Conservation (phyloP, 2,329 filamentous ascomycete genomes). For the Fusarium foetens region DNA sequence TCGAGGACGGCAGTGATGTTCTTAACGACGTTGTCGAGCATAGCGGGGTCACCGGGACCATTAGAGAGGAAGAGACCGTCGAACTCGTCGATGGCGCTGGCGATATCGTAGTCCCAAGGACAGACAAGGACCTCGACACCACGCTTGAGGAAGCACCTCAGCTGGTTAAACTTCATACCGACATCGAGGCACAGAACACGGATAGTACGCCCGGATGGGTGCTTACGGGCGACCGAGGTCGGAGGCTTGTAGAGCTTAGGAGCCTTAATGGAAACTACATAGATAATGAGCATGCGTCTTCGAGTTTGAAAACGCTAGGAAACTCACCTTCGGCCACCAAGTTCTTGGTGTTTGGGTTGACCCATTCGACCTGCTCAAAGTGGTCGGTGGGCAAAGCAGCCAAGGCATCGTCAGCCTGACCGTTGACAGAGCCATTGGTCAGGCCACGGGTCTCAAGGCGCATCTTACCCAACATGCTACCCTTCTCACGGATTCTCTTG, state of each 20-base stretch:
- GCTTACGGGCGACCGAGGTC: constrained; percentile 76
- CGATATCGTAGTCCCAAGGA: constrained; percentile 96
- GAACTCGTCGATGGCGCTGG: constrained; percentile 82
- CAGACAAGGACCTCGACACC: constrained; percentile 95
- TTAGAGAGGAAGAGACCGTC: constrained; percentile 98
- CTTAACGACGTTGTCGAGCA: constrained; percentile 81
- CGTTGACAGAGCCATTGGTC: constrained; percentile 56
- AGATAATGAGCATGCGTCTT: constrained; percentile 53
- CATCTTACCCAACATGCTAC: constrained; percentile 95
- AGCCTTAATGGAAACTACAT: constrained; percentile 84
- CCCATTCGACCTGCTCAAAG: constrained; percentile 88
- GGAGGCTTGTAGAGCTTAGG: constrained; percentile 88
- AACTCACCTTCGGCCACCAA: constrained; percentile 91
- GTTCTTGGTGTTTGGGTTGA: constrained; percentile 91
- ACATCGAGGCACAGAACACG: constrained; percentile 95
- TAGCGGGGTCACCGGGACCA: constrained; percentile 93
- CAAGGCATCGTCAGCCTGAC: constrained; percentile 40
- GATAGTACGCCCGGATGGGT: constrained; percentile 86
- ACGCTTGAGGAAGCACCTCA: constrained; percentile 89
- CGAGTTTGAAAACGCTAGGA: constrained; percentile 25
- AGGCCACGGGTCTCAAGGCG: constrained; percentile 70
- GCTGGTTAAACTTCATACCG: constrained; percentile 97
- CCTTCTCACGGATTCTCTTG: constrained; percentile 91
- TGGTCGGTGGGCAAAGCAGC: constrained; percentile 49
- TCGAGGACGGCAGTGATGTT: constrained; percentile 81